Conservation (phyloP, 2,329 filamentous ascomycete species). For the Arthrobotrys iridis region DNA sequence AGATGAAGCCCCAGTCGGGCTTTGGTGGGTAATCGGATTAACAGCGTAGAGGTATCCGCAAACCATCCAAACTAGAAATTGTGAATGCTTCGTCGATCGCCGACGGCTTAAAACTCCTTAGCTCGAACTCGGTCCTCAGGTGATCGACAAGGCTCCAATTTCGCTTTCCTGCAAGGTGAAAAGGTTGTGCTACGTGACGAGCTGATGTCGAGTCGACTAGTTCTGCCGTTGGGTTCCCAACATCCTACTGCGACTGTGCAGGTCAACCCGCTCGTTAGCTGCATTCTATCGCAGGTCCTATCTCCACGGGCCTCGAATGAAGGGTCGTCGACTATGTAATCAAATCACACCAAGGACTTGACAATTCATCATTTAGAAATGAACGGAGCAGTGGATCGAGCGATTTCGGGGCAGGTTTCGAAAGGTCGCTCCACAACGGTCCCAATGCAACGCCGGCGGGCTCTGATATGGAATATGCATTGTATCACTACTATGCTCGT, state of each 20-base stretch:
- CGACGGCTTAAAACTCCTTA: conserved; percentile 35
- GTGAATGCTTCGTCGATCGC: conserved; percentile 24
- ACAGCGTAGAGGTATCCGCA: conserved; percentile 43
- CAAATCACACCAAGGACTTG: conserved; percentile 17
- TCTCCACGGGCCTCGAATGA: not conserved
- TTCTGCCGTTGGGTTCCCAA: conserved; percentile 19
- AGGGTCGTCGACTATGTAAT: not conserved
- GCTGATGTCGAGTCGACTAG: conserved; percentile 8
- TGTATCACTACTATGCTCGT: conserved; percentile 41
- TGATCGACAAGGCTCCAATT: conserved; percentile 48
- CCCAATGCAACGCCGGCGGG: conserved; percentile 24
- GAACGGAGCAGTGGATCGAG: not conserved
- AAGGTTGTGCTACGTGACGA: conserved; percentile 42
- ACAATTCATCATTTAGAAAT: conserved; percentile 15
- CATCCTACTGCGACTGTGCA: conserved; percentile 10
- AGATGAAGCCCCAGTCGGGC: conserved; percentile 17
- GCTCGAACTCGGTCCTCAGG: conserved; percentile 20
- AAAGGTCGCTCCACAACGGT: conserved; percentile 19
- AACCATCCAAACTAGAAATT: conserved; percentile 21
- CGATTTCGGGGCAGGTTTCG: conserved; percentile 15
- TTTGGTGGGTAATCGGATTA: conserved; percentile 42
- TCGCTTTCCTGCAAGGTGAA: conserved; percentile 50
- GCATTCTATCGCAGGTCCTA: conserved; percentile 1
- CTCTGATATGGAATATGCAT: conserved; percentile 25
- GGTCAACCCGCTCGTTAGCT: conserved; percentile 3